Base-by-base conservation (phyloP, 2,329 filamentous ascomycete species). In the Colletotrichum ledebouriae region DNA sequence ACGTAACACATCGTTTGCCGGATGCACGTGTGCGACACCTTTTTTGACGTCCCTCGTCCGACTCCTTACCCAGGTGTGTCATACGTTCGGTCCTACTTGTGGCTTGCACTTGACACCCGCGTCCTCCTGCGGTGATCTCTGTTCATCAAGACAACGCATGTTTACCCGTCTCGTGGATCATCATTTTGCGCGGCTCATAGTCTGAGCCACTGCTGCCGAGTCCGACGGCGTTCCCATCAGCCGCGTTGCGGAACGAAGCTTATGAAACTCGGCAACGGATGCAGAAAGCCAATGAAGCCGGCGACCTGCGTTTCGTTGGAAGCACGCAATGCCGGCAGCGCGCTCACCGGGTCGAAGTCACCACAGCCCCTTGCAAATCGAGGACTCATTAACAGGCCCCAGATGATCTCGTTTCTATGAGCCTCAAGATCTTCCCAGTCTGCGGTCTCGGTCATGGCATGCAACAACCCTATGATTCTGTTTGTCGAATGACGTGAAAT, bases 121-220 rank as follows among this genome's bases (percentile, higher is more conserved):
- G 11, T 20, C 25, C 22, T 47, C 56, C 56, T 59, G 41, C 2
- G 6, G 4, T 58, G 29, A n/a, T 37, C 56, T 46, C 34, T 59
- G n/a, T 37, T 17, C 56, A 22, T 44, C 39, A n/a, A 29, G 41
- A 17, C 22, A 1, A 33, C 41, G 55, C 37, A 46, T 46, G 39
- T 17, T 17, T 44, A 5, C 55, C 55, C 55, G 55, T 46, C 41
- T 46, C 25, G 29, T 53, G 49, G 15, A 53, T 53, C 49, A 12
- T 53, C 34, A 37, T 53, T 34, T 37, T 9, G 25, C 12, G 17
- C 34, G 29, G 25, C 0, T 5, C 12, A 34, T 12, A 34, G 29
- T 12, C 17, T 53, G 3, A 13, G 25, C 15, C 37, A 33, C 9
- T 53, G n/a, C 34, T 34, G 49, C 22, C 49, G 49, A 17, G 34